Conservation (phyloP, 225 moss, liverwort and hornwort species). For the Sphagnum tenellum region DNA sequence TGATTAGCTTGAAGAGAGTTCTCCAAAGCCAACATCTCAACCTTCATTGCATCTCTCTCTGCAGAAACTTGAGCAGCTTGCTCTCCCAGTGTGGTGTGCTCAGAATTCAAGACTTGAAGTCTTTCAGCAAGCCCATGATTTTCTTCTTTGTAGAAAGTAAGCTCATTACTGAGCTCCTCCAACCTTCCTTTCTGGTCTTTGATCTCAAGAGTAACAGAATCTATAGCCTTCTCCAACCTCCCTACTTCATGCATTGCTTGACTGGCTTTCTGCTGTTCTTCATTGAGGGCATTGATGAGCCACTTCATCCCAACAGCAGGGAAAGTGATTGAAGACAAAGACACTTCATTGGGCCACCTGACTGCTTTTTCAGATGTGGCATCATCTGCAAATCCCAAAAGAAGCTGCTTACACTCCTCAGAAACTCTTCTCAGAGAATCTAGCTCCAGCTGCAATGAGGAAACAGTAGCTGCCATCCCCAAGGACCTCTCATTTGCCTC, state of each 20-base stretch:
- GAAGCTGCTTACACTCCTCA: too few species aligned
- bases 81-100: slow-evolving; percentile 7
- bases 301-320: slow-evolving; percentile 24
- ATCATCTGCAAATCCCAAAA: too few species aligned
- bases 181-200: slow-evolving; percentile 18
- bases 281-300: slow-evolving; percentile 31
- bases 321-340: slow-evolving; percentile 10
- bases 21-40: slow-evolving; percentile 18
- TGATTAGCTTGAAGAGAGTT: not conserved
- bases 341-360: slow-evolving; percentile 7
- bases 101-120: slow-evolving; percentile 14
- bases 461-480: slow-evolving; percentile 16
- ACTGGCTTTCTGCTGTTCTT: slow-evolving; percentile 19
- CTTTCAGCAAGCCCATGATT: slow-evolving; percentile 22
- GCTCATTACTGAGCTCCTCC: slow-evolving; percentile 19
- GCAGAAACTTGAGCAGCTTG: slow-evolving; percentile 6
- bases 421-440: slow-evolving; percentile 13
- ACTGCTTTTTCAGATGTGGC: not conserved
- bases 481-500: slow-evolving; percentile 29
- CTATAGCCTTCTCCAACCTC: slow-evolving; percentile 12
- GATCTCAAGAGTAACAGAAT: slow-evolving; percentile 15
- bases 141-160: slow-evolving; percentile 22
- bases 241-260: slow-evolving; percentile 23
- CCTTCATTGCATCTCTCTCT: slow-evolving; percentile 22
- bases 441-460: slow-evolving; percentile 23